A percentile compares a stretch with the other conserved stretches of the same genome.
phyloP scores from a whole-genome alignment of 2,329 filamentous ascomycete genomes.

The Verticillium tricorpus region DNA sequence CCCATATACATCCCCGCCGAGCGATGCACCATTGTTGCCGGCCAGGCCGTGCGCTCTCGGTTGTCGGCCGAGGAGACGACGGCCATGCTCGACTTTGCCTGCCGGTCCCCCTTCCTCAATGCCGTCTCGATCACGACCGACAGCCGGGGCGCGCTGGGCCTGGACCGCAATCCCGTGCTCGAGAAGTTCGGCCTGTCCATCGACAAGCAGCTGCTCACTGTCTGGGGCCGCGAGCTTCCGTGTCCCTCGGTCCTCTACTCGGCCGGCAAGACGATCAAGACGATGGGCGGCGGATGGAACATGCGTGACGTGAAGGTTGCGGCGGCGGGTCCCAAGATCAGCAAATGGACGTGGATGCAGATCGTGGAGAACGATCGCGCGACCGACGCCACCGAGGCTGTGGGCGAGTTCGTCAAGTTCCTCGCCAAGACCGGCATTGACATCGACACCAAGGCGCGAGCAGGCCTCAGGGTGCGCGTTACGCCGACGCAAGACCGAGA shows the following conservation, averaged over 20 bases:
- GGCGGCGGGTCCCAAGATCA: slow-evolving; percentile 39
- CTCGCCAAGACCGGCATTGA: slow-evolving; percentile 32
- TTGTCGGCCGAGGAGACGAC: slow-evolving; percentile 58
- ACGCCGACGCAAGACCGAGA: background rate
- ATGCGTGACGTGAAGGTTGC: slow-evolving; percentile 54
- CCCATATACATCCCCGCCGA: slow-evolving; percentile 66
- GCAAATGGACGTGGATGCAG: slow-evolving; percentile 46
- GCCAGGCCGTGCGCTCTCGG: slow-evolving; percentile 59
- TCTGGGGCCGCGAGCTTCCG: slow-evolving; percentile 64
- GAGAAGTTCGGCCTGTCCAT: slow-evolving; percentile 60
- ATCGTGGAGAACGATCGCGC: slow-evolving; percentile 18
- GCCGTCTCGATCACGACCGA: slow-evolving; percentile 58
- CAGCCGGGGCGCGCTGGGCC: slow-evolving; percentile 53
- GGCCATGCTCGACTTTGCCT: slow-evolving; percentile 69
- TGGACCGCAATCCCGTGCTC: slow-evolving; percentile 39
- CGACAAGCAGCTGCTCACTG: slow-evolving; percentile 59
- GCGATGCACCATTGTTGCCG: slow-evolving; percentile 56
- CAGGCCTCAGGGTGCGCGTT: background rate
- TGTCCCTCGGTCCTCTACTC: slow-evolving; percentile 59
- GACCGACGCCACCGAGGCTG: slow-evolving; percentile 8
- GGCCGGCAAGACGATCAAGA: slow-evolving; percentile 20
- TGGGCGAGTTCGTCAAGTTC: slow-evolving; percentile 30
- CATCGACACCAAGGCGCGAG: slow-evolving; percentile 21
- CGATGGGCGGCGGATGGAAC: slow-evolving; percentile 64
- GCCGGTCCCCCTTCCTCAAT: slow-evolving; percentile 61